Base-by-base conservation (phyloP, 257 asterid species). In the Nemophila menziesii region DNA sequence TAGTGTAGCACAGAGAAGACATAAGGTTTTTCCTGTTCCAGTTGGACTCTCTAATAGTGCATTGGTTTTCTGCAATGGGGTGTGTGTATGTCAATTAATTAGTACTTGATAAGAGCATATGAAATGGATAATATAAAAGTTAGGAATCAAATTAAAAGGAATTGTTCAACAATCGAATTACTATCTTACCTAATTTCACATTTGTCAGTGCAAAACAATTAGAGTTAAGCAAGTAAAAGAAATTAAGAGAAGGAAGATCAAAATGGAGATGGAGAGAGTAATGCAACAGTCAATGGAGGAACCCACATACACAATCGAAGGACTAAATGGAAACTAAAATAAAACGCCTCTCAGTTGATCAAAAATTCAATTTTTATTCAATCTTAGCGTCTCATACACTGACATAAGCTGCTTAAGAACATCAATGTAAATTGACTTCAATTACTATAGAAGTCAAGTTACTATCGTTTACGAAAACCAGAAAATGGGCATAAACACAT, bases 41-140 rank as follows among this genome's bases (percentile, higher is more conserved):
- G 98, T 89, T 42, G 98, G 98, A 65, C 98, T 89, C 87, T 89
- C 98, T 58, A 89, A 66, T 39, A 89, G 59, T 10, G 98, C 94
- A 58, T 89, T 89, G 56, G 75, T 47, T 69, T 51, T 72, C 98
- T 89, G 78, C 22, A 60, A 34, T 34, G 27, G 40, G 49, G 33
- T 51, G 54, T 36, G 15, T 6, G 6, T 8, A 13, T 43, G 48
- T 0, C 45, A 40, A 40, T 5, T 7, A 16, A 16, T 40, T 17
- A 40, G 45, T 40, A 29, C 5, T 29, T 7, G 9, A 2, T 29
- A 29, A 29, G 36, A 29, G 36, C 9, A 29, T 29, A 17, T 3
- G 13, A 11, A 16, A 20, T 18, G 12, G 23, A 22, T 23, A 40
- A 5, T 9, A 0, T 12, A 24, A 38, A 20, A 46, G 8, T 24